These are phyloP conservation scores for Debaryomyces sp. DNA, from an alignment of 1,139 yeast species.

Conservation along the genomic window DNA sequence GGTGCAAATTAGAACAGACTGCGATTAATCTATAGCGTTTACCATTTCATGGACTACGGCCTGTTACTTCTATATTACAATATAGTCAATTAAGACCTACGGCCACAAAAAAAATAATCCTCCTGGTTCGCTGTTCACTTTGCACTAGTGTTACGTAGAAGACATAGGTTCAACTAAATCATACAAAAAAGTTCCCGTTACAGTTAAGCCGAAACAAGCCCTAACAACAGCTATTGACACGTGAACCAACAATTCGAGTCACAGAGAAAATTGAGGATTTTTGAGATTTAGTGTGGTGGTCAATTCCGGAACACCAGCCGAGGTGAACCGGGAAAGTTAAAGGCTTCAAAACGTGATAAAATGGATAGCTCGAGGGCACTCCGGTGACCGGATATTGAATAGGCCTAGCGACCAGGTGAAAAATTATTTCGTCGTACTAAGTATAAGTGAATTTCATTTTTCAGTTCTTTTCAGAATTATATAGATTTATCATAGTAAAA, in stretches of 20 bases:
- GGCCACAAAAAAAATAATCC: no score
- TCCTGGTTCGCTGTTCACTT: no score
- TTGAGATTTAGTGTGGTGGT: background rate
- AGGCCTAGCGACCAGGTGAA: slow-evolving; percentile 1
- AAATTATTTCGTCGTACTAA: slow-evolving; percentile 5
- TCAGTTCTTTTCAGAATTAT: slow-evolving; percentile 2
- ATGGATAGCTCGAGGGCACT: background rate
- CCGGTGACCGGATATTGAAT: background rate
- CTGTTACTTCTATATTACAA: no score
- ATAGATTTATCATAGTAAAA: slow-evolving; percentile 17
- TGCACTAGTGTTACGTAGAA: no score
- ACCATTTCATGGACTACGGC: no score
- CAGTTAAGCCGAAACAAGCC: background rate
- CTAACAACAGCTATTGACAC: background rate
- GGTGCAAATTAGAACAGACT: background rate
- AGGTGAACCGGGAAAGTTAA: background rate
- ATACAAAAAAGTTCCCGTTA: background rate
- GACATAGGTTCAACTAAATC: no score
- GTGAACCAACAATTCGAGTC: background rate
- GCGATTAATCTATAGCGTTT: no score
- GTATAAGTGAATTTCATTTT: background rate
- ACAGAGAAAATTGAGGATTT: background rate
- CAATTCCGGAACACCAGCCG: background rate
- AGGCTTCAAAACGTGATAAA: background rate
- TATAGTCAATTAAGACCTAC: no score